Conservation (phyloP, 495 filamentous ascomycete species). For the Talaromyces thailandensis region DNA sequence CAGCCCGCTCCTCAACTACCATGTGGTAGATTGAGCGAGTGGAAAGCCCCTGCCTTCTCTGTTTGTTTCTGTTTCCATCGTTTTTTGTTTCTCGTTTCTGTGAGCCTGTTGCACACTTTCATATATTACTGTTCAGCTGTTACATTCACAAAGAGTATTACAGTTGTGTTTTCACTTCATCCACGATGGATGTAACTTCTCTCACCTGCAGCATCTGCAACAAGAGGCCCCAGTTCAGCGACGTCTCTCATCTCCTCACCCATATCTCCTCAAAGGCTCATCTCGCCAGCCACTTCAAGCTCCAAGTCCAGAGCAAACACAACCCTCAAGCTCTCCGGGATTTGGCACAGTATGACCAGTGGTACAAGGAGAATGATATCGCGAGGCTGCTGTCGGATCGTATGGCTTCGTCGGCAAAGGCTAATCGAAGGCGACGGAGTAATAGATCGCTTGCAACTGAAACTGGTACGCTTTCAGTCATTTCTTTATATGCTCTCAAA, state of each 20-base stretch:
- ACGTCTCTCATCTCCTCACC: conserved; percentile 80
- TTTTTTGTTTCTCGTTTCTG: conserved; percentile 3
- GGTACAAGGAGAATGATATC: conserved; percentile 59
- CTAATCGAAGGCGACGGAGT: not conserved
- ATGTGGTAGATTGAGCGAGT: not conserved
- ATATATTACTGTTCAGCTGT: conserved; percentile 21
- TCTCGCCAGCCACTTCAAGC: conserved; percentile 63
- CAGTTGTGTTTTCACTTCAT: conserved; percentile 4
- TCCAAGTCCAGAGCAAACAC: conserved; percentile 52
- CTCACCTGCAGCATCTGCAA: conserved; percentile 75
- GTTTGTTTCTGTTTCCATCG: conserved; percentile 4
- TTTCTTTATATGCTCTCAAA: not conserved
- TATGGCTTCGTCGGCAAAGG: conserved; percentile 33
- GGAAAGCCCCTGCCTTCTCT: not conserved
- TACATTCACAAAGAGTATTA: not conserved
- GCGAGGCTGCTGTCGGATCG: conserved; percentile 60
- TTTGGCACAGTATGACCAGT: conserved; percentile 55
- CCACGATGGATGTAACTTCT: conserved; percentile 44
- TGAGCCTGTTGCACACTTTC: conserved; percentile 14
- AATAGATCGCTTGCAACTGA: not conserved
- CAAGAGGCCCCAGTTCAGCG: conserved; percentile 69
- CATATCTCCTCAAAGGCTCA: conserved; percentile 83
- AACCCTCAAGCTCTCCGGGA: conserved; percentile 41
- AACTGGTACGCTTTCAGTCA: not conserved
- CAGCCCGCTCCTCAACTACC: not conserved